phyloP scores from a whole-genome alignment of 2,329 filamentous ascomycete species.

The Pseudonectria foliicola region DNA sequence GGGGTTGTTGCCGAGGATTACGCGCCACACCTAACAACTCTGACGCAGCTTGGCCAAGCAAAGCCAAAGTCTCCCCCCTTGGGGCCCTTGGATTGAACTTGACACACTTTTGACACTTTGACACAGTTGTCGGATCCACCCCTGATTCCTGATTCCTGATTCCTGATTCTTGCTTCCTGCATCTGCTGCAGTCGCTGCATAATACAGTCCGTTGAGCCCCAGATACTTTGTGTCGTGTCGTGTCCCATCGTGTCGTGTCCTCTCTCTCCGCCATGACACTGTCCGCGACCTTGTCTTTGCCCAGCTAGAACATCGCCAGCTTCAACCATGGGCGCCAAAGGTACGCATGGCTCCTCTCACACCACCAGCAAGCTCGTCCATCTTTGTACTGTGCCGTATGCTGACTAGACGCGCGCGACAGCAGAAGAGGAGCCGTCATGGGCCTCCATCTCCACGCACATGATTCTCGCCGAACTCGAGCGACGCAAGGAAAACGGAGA shows the following conservation, averaged over 20 bases:
- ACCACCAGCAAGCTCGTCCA: not conserved
- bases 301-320: constrained; percentile 11
- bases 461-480: constrained; percentile 46
- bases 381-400: too few relatives aligned
- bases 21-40: constrained; percentile 9
- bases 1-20: constrained; percentile 24
- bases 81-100: not conserved
- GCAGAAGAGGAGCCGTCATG: constrained; percentile 25
- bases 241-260: constrained; percentile 13
- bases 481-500: constrained; percentile 35
- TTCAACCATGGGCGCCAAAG: constrained; percentile 16
- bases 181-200: not conserved
- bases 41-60: constrained; percentile 11
- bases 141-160: too few relatives aligned
- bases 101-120: constrained; percentile 17
- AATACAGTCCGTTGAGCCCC: constrained; percentile 1
- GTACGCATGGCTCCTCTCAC: constrained; percentile 5
- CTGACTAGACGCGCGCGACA: not conserved
- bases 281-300: constrained; percentile 5
- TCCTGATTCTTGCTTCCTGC: too few relatives aligned
- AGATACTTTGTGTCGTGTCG: not conserved
- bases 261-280: constrained; percentile 18
- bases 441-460: constrained; percentile 45
- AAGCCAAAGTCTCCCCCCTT: constrained; percentile 12
- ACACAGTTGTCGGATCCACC: constrained; percentile 5